Conservation (phyloP, 495 filamentous ascomycete species). For the Aspergillus mulundensis region DNA sequence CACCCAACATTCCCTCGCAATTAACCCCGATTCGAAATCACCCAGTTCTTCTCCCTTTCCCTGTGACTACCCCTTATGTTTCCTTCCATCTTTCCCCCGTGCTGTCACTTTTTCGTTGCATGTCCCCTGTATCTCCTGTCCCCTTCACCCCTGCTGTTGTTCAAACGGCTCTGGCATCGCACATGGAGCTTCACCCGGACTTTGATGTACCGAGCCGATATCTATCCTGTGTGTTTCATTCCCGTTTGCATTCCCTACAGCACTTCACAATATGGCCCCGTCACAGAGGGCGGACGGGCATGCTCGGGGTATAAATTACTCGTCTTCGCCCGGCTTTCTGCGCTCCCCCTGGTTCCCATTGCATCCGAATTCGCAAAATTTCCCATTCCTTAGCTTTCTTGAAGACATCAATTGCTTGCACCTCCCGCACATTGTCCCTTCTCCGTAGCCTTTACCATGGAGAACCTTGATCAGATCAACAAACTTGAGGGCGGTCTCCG, state of each 20-base stretch:
- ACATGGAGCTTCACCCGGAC: constrained; percentile 14
- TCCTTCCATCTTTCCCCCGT: neutral
- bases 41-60: neutral
- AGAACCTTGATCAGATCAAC: constrained; percentile 19
- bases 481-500: constrained; percentile 23
- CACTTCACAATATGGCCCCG: constrained; percentile 17
- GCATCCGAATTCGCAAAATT: neutral
- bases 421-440: neutral
- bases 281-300: too few species aligned
- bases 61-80: neutral
- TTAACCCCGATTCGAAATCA: neutral
- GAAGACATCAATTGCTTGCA: neutral
- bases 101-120: neutral
- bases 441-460: constrained; percentile 14
- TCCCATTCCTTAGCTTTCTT: neutral
- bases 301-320: constrained; percentile 5
- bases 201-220: constrained; percentile 20
- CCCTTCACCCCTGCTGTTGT: constrained; percentile 8
- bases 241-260: constrained; percentile 2
- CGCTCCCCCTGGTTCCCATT: constrained; percentile 8
- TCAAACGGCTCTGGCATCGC: constrained; percentile 14
- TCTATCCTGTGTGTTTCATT: constrained; percentile 15
- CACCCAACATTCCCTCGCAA: neutral
- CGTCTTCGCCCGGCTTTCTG: constrained; percentile 4
- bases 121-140: neutral